These are phyloP conservation scores for Elsinoe necatrix DNA, from an alignment of 2,329 filamentous ascomycete species.

Conservation along the genomic window DNA sequence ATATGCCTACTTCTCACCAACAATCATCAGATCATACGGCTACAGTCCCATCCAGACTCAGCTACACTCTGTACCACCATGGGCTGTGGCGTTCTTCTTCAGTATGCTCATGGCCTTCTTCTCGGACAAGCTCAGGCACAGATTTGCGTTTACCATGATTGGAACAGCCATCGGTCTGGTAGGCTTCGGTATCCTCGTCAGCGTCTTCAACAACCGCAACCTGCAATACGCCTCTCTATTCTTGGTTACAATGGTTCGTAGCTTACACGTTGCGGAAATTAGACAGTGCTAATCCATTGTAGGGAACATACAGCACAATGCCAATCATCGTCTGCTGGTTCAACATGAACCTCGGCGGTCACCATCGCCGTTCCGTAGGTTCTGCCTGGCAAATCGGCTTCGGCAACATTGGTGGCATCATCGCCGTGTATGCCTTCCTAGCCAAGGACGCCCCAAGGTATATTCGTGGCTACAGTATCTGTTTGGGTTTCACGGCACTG, in stretches of 20 bases:
- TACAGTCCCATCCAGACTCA: conserved; percentile 48
- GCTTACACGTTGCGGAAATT: background rate
- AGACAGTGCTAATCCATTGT: background rate
- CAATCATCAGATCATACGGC: conserved; percentile 42
- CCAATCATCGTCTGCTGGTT: conserved; percentile 56
- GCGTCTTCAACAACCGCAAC: conserved; percentile 56
- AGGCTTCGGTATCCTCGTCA: conserved; percentile 68
- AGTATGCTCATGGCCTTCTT: conserved; percentile 64
- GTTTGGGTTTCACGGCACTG: conserved; percentile 63
- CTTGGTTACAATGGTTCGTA: conserved; percentile 60
- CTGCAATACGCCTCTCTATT: conserved; percentile 75
- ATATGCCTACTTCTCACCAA: conserved; percentile 41
- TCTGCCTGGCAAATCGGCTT: conserved; percentile 43
- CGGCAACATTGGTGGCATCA: conserved; percentile 43
- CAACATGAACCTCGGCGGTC: conserved; percentile 47
- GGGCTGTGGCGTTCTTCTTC: conserved; percentile 68
- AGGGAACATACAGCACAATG: conserved; percentile 64
- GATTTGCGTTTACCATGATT: conserved; percentile 63
- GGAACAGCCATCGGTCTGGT: conserved; percentile 61
- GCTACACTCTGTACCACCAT: conserved; percentile 49
- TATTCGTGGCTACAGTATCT: conserved; percentile 66
- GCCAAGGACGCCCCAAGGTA: conserved; percentile 58
- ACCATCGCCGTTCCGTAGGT: conserved; percentile 42
- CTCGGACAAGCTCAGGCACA: conserved; percentile 65
- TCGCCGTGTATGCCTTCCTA: conserved; percentile 44